phyloP scores from a whole-genome alignment of 1,284 basidiomycete species.

The Rhodotorula sp. region DNA sequence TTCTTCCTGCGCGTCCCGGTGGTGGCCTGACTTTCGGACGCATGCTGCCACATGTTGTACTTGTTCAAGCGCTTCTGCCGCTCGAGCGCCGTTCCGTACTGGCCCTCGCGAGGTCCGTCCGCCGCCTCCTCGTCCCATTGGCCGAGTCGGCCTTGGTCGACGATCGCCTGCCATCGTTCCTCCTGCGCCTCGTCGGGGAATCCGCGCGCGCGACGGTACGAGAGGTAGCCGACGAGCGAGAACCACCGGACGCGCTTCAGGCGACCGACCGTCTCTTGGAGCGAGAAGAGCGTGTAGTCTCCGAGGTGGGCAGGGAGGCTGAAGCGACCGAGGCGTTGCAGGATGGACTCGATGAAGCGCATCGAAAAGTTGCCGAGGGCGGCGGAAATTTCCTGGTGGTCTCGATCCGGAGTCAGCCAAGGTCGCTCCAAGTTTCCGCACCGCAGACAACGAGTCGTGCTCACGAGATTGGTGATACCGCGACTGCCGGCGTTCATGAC shows the following conservation, averaged over 20 bases:
- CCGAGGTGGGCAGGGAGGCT: constrained; percentile 65
- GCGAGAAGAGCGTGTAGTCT: constrained; percentile 64
- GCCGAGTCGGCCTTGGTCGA: constrained; percentile 1
- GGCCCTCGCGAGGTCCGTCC: not conserved
- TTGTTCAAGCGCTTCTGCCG: not conserved
- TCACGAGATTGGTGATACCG: constrained; percentile 69
- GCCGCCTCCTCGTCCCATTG: not conserved
- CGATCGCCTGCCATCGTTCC: not conserved
- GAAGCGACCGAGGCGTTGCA: constrained; percentile 63
- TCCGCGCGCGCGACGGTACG: constrained; percentile 27
- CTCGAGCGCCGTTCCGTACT: constrained; percentile 3
- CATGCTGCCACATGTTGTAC: constrained; percentile 1
- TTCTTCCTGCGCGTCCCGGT: not conserved
- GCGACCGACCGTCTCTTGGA: constrained; percentile 72
- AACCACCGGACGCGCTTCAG: constrained; percentile 76
- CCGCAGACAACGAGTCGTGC: constrained; percentile 24
- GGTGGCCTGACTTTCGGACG: not conserved
- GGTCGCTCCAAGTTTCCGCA: no score
- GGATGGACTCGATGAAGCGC: constrained; percentile 71
- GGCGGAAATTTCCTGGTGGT: constrained; percentile 62
- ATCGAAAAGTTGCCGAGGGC: constrained; percentile 68
- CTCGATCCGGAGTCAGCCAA: not conserved
- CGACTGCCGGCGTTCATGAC: constrained; percentile 62
- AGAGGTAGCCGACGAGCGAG: constrained; percentile 51
- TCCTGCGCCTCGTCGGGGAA: constrained; percentile 16